Evolutionary conservation across 345 rosid genomes (phyloP), one percentile per base, ranked within the genome.

Genomic region (Nasturtium officinale): DNA sequence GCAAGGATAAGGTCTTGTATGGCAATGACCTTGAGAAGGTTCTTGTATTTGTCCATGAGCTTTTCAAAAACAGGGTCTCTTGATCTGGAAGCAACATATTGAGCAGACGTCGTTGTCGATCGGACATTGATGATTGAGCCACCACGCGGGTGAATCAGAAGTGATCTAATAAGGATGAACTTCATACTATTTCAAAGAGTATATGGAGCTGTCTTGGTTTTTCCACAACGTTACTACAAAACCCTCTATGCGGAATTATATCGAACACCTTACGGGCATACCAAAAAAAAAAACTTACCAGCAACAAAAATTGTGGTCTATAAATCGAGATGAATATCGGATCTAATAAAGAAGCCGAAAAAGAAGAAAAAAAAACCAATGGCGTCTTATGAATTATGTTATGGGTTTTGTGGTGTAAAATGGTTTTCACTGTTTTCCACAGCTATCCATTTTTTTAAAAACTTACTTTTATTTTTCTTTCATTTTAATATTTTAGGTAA

Each of bases 31-130:
- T 87, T 91, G 78, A 81, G 45, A 65, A 87, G 83, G 84, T 91
- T 85, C 75, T 91, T 95, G 85, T 95, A 86, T 71, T 83, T 90
- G 78, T 88, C 94, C 96, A 95, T 90, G 30, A 87, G 74, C 71
- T 95, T 95, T 82, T 91, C 92, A 65, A 95, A 88, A 2, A 90
- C 84, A 43, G 97, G 75, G 69, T 91, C 93, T 81, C 97, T 80
- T 58, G 84, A 78, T 78, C 97, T 83, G 0, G 89, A 85, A 38
- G 88, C 93, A 2, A 91, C 97, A 53, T 87, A 86, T 72, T 80
- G 86, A 53, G 85, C 90, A 16, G 97, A 87, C 6, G 92, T 87
- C 18, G 96, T 90, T 75, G 87, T 83, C 13, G 76, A 82, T 72
- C 96, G 82, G 32, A 74, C 18, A 18, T 66, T 18, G 20, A 58